A percentile compares a stretch with the other conserved stretches of the same genome.
Conservation (phyloP, 345 rosid genomes). For the Populus tremula region DNA sequence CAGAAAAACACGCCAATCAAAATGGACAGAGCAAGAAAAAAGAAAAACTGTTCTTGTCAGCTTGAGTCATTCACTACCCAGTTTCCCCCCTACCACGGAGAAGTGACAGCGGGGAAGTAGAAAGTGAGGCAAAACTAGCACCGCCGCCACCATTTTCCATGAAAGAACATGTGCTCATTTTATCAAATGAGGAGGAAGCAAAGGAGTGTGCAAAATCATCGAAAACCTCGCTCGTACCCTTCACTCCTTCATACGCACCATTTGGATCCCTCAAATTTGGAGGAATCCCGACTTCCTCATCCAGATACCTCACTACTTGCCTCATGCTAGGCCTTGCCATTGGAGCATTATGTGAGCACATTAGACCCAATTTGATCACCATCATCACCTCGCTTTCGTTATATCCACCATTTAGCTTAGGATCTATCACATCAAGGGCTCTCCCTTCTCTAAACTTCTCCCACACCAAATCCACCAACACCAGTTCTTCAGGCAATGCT, state of each 20-base stretch:
- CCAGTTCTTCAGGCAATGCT: slow-evolving; percentile 14
- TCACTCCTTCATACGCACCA: not conserved
- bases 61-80: not conserved
- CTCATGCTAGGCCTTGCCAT: slow-evolving; percentile 19
- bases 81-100: slow-evolving; percentile 10
- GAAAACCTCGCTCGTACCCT: slow-evolving; percentile 25
- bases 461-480: slow-evolving; percentile 29
- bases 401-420: slow-evolving; percentile 1
- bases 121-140: slow-evolving; percentile 26
- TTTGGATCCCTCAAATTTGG: slow-evolving; percentile 4
- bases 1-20: not conserved
- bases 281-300: slow-evolving; percentile 13
- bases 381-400: slow-evolving; percentile 7
- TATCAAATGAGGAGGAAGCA: slow-evolving; percentile 39
- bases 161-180: slow-evolving; percentile 23
- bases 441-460: slow-evolving; percentile 7
- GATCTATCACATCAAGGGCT: slow-evolving; percentile 18
- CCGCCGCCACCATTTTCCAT: slow-evolving; percentile 20
- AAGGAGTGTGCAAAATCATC: slow-evolving; percentile 30
- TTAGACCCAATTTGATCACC: slow-evolving; percentile 22
- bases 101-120: slow-evolving; percentile 38
- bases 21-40: no score
- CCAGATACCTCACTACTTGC: slow-evolving; percentile 19
- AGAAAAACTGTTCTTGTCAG: not conserved
- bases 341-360: slow-evolving; percentile 16